Evolutionary conservation across 257 asterid genomes (phyloP).

Genomic region (Rubia yunnanensis): DNA sequence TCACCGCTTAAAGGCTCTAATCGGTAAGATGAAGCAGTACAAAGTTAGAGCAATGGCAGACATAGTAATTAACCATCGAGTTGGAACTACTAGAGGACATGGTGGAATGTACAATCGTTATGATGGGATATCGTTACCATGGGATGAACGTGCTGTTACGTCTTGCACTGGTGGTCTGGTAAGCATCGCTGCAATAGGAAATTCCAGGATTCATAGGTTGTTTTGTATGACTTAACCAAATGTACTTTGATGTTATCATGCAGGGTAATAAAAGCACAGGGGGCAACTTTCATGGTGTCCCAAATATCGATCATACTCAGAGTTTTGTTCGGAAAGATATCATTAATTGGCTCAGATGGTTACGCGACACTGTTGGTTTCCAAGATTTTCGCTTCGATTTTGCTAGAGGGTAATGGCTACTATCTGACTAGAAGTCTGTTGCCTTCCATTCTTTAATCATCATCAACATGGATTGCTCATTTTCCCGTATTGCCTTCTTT

Average conservation of each 20-base stretch:
- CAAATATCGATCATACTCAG: slow-evolving; percentile 87
- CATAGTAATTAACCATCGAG: slow-evolving; percentile 90
- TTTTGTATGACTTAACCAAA: background rate
- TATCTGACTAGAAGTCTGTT: too few species aligned
- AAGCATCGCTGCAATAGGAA: too few species aligned
- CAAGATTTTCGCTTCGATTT: slow-evolving; percentile 98
- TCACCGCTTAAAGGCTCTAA: slow-evolving; percentile 55
- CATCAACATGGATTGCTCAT: slow-evolving; percentile 3
- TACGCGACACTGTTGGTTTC: slow-evolving; percentile 61
- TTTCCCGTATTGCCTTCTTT: slow-evolving; percentile 4
- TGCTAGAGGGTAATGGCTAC: slow-evolving; percentile 60
- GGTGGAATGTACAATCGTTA: slow-evolving; percentile 90
- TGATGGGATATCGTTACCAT: slow-evolving; percentile 81
- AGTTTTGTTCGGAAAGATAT: slow-evolving; percentile 78
- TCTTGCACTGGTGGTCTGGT: slow-evolving; percentile 93
- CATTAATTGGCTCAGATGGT: slow-evolving; percentile 69
- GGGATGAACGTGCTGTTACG: slow-evolving; percentile 93
- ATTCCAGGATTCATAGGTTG: too few species aligned
- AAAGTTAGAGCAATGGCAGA: slow-evolving; percentile 95
- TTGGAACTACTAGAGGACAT: slow-evolving; percentile 78
- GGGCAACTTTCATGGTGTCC: slow-evolving; percentile 81
- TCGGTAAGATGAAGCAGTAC: slow-evolving; percentile 70
- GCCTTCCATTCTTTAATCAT: background rate
- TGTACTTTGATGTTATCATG: slow-evolving; percentile 16
- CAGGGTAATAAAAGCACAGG: slow-evolving; percentile 91